Conservation (phyloP, 139 green algal species). For the Trebouxia sp. region DNA sequence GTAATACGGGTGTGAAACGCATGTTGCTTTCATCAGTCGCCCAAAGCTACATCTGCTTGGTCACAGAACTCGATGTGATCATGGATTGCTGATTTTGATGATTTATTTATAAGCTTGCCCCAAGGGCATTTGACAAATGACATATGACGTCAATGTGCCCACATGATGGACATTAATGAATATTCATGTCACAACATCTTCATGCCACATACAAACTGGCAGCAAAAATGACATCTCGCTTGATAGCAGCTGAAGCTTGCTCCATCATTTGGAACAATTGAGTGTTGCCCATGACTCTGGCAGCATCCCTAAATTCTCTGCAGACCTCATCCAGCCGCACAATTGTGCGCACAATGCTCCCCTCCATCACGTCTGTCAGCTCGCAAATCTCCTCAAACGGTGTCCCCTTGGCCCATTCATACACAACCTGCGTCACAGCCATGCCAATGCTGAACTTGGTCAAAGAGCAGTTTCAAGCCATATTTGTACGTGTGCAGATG, state of each 20-base stretch:
- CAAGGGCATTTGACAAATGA: no score
- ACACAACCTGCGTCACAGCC: constrained; percentile 79
- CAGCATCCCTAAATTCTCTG: constrained; percentile 72
- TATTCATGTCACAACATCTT: not conserved
- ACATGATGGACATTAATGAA: not conserved
- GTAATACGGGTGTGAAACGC: no score
- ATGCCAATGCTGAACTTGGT: no score
- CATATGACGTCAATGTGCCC: no score
- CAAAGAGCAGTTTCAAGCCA: no score
- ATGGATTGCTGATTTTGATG: no score
- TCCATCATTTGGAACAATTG: constrained; percentile 90
- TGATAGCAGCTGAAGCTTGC: constrained; percentile 82
- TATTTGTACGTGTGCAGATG: no score
- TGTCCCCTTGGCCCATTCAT: constrained; percentile 92
- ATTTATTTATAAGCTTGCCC: no score
- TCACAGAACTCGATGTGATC: no score
- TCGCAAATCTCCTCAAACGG: constrained; percentile 88
- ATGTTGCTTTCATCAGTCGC: no score
- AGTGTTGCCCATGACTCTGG: constrained; percentile 93
- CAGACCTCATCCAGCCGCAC: constrained; percentile 89
- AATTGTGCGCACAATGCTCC: constrained; percentile 89
- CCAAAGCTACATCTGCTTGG: no score
- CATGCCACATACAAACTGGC: constrained; percentile 90
- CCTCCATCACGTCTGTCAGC: constrained; percentile 94
- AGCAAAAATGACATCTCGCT: constrained; percentile 96